Evolutionary conservation across 345 rosid species (phyloP).

Genomic region (Citrus glauca): DNA sequence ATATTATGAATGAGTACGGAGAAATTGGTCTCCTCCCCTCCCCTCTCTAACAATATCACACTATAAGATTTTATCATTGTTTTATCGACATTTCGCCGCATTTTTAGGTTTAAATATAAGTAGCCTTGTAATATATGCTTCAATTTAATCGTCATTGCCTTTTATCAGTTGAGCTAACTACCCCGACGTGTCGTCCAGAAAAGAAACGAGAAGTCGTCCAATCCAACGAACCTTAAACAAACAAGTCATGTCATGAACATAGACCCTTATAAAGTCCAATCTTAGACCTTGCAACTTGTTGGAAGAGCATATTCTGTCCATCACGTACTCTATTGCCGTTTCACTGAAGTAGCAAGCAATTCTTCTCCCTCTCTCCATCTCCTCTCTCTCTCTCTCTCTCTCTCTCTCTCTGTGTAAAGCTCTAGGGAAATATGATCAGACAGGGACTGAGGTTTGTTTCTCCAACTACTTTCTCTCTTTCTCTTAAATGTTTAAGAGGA

Average conservation of each 20-base stretch:
- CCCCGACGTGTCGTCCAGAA: not conserved
- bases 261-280: not conserved
- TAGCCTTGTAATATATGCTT: too few relatives aligned
- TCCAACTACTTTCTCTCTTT: not conserved
- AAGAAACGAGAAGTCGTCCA: too few relatives aligned
- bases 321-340: not conserved
- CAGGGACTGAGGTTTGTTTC: conserved; percentile 14
- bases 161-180: too few relatives aligned
- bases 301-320: not conserved
- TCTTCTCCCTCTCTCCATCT: not conserved
- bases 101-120: too few relatives aligned
- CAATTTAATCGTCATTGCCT: too few relatives aligned
- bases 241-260: not conserved
- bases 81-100: too few relatives aligned
- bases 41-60: too few relatives aligned
- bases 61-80: too few relatives aligned
- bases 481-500: not conserved
- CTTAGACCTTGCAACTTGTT: conserved; percentile 1
- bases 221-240: too few relatives aligned
- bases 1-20: too few relatives aligned
- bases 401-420: not conserved
- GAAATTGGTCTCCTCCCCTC: too few relatives aligned
- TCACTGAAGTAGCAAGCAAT: too few relatives aligned
- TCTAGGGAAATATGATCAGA: conserved; percentile 10
- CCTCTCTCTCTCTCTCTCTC: not conserved